phyloP scores from a whole-genome alignment of 305 asterid genomes.

The Fraxinus ornus region DNA sequence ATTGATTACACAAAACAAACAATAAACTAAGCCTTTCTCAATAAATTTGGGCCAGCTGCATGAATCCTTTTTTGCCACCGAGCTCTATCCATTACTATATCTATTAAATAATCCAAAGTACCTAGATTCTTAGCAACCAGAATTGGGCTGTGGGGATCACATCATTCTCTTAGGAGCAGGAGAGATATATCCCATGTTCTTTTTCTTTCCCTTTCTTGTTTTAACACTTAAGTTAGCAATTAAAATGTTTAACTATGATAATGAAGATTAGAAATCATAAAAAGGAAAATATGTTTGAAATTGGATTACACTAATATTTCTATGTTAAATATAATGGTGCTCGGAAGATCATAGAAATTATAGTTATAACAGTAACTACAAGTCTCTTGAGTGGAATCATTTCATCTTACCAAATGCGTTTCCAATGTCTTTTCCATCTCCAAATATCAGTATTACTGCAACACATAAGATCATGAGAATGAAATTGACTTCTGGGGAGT shows the following conservation, averaged over 20 bases:
- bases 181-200: background rate
- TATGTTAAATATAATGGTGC: background rate
- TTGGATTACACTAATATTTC: background rate
- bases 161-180: background rate
- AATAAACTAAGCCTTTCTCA: background rate
- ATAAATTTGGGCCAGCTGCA: background rate
- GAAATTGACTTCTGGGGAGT: conserved; percentile 42
- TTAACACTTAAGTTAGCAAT: background rate
- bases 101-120: background rate
- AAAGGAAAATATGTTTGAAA: background rate
- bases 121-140: background rate
- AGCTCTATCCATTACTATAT: background rate
- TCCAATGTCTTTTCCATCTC: conserved; percentile 49
- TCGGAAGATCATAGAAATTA: background rate
- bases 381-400: background rate
- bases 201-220: background rate
- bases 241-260: background rate
- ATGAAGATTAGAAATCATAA: background rate
- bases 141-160: background rate
- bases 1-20: background rate
- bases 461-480: conserved; percentile 46
- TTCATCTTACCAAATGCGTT: conserved; percentile 41
- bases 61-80: background rate
- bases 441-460: conserved; percentile 42
- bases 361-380: background rate